Evolutionary conservation across 208 protist species (phyloP).

Genomic region (Zelonia costaricensis): DNA sequence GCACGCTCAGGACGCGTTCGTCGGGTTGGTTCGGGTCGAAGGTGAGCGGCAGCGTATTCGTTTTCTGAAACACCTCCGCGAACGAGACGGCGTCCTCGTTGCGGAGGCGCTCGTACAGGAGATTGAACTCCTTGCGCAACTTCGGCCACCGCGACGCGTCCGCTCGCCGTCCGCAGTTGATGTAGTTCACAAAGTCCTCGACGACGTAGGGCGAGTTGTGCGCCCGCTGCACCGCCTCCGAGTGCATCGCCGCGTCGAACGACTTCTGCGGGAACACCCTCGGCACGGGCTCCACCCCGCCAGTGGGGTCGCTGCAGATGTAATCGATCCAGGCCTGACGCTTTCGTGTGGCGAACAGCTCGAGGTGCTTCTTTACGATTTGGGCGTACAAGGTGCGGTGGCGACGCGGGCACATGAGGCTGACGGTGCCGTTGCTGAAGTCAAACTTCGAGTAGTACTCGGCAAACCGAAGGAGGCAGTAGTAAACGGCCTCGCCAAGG

Average conservation of each 20-base stretch:
- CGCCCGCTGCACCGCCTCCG: slow-evolving; percentile 63
- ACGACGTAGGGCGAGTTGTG: slow-evolving; percentile 69
- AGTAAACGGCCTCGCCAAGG: slow-evolving; percentile 86
- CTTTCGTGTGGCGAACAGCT: slow-evolving; percentile 46
- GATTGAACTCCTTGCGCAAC: slow-evolving; percentile 53
- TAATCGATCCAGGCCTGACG: slow-evolving; percentile 63
- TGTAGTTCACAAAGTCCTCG: slow-evolving; percentile 91
- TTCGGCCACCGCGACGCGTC: slow-evolving; percentile 43
- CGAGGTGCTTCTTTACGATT: slow-evolving; percentile 62
- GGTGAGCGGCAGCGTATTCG: slow-evolving; percentile 48
- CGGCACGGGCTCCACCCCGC: not conserved
- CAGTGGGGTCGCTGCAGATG: slow-evolving; percentile 22
- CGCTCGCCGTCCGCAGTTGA: slow-evolving; percentile 86
- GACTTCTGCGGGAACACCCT: slow-evolving; percentile 55
- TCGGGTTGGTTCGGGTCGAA: slow-evolving; percentile 44
- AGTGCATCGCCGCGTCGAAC: slow-evolving; percentile 58
- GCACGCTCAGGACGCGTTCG: slow-evolving; percentile 56
- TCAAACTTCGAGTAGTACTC: slow-evolving; percentile 91
- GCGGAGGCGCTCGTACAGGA: slow-evolving; percentile 53
- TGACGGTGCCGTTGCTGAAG: slow-evolving; percentile 79
- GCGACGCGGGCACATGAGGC: slow-evolving; percentile 81
- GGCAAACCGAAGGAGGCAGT: slow-evolving; percentile 76
- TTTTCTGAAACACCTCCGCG: slow-evolving; percentile 50
- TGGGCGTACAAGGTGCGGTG: slow-evolving; percentile 70
- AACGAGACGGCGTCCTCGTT: slow-evolving; percentile 46